Conservation (phyloP, 257 asterid species). For the Fraxinus anomala region DNA sequence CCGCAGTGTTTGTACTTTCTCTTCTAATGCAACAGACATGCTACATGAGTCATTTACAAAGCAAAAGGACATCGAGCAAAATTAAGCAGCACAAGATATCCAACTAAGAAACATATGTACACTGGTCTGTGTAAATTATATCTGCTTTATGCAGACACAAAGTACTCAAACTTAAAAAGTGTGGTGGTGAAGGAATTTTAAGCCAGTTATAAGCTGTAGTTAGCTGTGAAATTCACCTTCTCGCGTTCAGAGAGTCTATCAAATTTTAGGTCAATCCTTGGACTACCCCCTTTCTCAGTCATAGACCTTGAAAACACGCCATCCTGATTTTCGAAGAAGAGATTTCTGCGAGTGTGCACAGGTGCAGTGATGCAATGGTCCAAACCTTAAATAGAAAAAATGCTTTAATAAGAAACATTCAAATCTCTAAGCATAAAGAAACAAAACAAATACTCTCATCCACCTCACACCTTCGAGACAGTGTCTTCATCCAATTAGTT, state of each 20-base stretch:
- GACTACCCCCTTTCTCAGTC: constrained; percentile 64
- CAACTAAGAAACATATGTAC: neutral
- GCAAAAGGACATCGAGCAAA: constrained; percentile 11
- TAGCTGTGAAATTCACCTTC: constrained; percentile 50
- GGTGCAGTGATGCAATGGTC: constrained; percentile 72
- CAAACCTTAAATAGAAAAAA: constrained; percentile 53
- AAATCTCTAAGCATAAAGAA: neutral
- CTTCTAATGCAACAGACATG: neutral
- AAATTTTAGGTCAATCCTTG: constrained; percentile 58
- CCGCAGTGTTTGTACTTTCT: neutral
- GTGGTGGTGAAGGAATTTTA: neutral
- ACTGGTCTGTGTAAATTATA: neutral
- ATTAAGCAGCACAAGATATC: neutral
- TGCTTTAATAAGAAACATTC: constrained; percentile 19
- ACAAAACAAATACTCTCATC: neutral
- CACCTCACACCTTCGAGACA: neutral
- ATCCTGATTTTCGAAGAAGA: constrained; percentile 53
- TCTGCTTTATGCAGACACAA: neutral
- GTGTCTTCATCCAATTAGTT: neutral
- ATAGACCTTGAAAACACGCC: constrained; percentile 60
- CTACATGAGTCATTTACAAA: constrained; percentile 1
- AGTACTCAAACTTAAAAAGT: constrained; percentile 5
- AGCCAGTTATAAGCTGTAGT: constrained; percentile 8
- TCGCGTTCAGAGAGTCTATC: constrained; percentile 77
- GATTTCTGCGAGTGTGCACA: constrained; percentile 47